These are phyloP conservation scores for Colletotrichum sp. DNA, from an alignment of 2,329 filamentous ascomycete species.

Conservation along the genomic window DNA sequence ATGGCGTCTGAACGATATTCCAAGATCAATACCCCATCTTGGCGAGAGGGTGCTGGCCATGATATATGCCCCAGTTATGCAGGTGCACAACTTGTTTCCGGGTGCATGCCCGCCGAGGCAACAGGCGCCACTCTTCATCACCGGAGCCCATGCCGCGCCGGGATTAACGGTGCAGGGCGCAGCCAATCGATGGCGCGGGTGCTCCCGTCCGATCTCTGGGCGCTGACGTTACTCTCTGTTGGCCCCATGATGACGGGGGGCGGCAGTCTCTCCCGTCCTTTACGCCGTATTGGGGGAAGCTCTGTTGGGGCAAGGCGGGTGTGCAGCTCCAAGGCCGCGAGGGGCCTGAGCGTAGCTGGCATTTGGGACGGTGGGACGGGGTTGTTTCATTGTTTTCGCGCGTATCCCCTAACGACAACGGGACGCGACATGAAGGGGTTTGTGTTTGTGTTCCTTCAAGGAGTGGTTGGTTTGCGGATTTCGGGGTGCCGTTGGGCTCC, in stretches of 20 bases:
- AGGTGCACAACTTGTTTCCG: not conserved
- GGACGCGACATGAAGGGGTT: not conserved
- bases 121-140: not conserved
- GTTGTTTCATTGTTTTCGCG: not conserved
- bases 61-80: not conserved
- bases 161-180: not conserved
- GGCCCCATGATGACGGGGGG: not conserved
- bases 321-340: not conserved
- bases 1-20: not conserved
- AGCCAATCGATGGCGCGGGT: not conserved
- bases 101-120: not conserved
- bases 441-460: not conserved
- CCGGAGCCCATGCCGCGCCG: not conserved
- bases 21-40: not conserved
- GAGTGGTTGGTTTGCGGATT: not conserved
- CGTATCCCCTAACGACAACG: not conserved
- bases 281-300: not conserved
- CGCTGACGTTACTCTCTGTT: not conserved
- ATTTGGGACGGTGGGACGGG: conserved; percentile 3
- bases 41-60: not conserved
- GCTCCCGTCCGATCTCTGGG: not conserved
- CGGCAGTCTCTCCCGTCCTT: not conserved
- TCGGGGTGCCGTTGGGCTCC: not conserved
- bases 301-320: not conserved
- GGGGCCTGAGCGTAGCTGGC: conserved; percentile 7